Base-by-base conservation (phyloP, 208 protist genomes). In the Trypanosoma vivax region DNA sequence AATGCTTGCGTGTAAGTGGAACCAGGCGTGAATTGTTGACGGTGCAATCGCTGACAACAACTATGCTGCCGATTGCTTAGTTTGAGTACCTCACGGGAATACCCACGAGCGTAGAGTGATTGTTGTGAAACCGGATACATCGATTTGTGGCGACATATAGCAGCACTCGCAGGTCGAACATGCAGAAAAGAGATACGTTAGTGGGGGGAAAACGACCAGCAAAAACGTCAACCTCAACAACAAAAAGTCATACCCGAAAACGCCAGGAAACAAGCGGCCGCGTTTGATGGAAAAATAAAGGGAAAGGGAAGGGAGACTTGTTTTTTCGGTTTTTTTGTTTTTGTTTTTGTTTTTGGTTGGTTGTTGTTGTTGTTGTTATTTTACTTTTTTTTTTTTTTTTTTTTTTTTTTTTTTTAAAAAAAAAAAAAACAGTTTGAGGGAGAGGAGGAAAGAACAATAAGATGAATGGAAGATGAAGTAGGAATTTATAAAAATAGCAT, bases 321-420 rank as follows among this genome's bases (percentile, higher is more conserved):
- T 27, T 39, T n/a, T 5, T 52, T 39, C 39, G 2, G 5, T 52
- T 39, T 52, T 38, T 39, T 35, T 51, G 24, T 38, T 39, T 35
- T 21, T 49, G 2, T 14, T 39, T 46, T 29, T 0, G 24, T 57
- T 47, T 30, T 5, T 57, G 28, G 18, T 14, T 37, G 16, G 18
- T 28, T 13, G 16, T 14, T n/a, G 16, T 0, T 31, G 29, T 19
- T 24, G 4, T 34, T 33, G 14, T 13, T n/a, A 19, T 31, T 39
- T 37, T 51, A 16, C 28, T 39, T 31, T 51, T 18, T 23, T 13
- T 28, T n/a, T n/a, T 11, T 31, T 51, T 31, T 23, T 51, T 14
- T 28, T 1, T 38, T 28, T 38, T 39, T 39, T 39, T 29, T 33
- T 23, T 13, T 19, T 4, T 39, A 52, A 52, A 52, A 18, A 52